These are phyloP conservation scores for Tetratostichococcus sp. DNA, from an alignment of 139 green algal species.

Conservation along the genomic window DNA sequence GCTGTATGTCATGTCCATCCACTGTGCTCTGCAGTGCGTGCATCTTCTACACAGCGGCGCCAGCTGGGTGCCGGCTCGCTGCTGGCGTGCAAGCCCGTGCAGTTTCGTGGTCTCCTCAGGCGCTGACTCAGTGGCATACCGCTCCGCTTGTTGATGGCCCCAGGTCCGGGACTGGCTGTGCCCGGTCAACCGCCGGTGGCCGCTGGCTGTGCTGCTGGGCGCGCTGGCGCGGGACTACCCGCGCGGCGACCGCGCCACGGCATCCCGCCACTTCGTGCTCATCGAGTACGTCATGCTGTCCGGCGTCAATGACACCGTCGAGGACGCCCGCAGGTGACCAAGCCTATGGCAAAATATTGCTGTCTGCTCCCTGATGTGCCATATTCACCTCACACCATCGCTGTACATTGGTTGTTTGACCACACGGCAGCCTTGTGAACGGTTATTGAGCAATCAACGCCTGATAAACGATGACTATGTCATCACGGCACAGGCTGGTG, in stretches of 20 bases:
- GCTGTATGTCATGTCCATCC: neutral
- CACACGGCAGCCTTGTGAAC: too few species aligned
- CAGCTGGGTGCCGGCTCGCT: neutral
- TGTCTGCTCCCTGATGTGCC: too few species aligned
- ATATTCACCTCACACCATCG: too few species aligned
- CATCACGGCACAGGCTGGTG: conserved; percentile 46
- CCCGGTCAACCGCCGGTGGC: conserved; percentile 76
- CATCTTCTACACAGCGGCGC: too few species aligned
- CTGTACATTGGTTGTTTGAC: too few species aligned
- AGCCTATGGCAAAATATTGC: neutral
- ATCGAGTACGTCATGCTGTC: conserved; percentile 91
- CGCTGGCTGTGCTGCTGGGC: conserved; percentile 48
- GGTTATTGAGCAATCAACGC: too few species aligned
- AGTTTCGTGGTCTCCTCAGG: too few species aligned
- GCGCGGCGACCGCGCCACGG: neutral
- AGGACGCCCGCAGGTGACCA: conserved; percentile 53
- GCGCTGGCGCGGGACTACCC: conserved; percentile 53
- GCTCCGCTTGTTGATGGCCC: neutral
- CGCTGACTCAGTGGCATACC: neutral
- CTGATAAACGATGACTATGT: too few species aligned
- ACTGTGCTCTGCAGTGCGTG: too few species aligned
- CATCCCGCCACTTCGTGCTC: conserved; percentile 54
- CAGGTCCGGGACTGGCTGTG: conserved; percentile 76
- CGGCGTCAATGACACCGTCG: conserved; percentile 78
- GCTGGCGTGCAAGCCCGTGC: neutral